Evolutionary conservation across 495 filamentous ascomycete species (phyloP).

Genomic region (Schizothecium vesticola): DNA sequence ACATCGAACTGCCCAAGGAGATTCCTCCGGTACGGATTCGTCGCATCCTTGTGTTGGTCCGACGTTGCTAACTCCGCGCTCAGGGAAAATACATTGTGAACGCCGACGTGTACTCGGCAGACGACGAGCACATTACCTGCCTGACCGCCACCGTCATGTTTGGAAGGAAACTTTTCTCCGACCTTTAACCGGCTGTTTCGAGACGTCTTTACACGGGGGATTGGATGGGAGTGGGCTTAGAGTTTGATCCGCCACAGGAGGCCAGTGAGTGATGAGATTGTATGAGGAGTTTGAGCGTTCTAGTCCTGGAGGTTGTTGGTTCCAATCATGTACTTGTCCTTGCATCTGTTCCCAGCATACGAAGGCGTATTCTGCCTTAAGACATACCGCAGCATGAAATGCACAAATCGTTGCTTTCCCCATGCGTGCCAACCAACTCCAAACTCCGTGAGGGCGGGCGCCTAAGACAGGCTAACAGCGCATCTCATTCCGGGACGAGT

Average conservation of each 20-base stretch:
- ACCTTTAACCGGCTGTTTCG: conserved; percentile 15
- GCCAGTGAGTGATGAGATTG: background rate
- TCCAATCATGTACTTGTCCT: conserved; percentile 2
- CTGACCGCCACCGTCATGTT: conserved; percentile 65
- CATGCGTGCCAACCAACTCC: background rate
- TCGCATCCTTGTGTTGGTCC: background rate
- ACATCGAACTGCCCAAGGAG: conserved; percentile 76
- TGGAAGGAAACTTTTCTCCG: conserved; percentile 24
- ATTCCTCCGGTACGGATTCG: conserved; percentile 76
- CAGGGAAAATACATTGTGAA: conserved; percentile 86
- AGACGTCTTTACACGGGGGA: background rate
- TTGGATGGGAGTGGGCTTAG: background rate
- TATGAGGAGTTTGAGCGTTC: background rate
- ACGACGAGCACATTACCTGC: conserved; percentile 72
- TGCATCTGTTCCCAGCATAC: conserved; percentile 15
- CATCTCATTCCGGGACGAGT: background rate
- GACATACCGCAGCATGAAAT: background rate
- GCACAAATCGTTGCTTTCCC: background rate
- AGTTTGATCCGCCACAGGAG: background rate
- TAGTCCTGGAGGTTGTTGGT: conserved; percentile 3
- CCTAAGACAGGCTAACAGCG: background rate
- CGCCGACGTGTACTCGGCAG: conserved; percentile 72
- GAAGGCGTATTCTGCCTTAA: conserved; percentile 3
- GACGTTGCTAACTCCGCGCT: background rate
- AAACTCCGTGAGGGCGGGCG: background rate